Conservation (phyloP, 306 rosid genomes). For the Vachellia collinsii region DNA sequence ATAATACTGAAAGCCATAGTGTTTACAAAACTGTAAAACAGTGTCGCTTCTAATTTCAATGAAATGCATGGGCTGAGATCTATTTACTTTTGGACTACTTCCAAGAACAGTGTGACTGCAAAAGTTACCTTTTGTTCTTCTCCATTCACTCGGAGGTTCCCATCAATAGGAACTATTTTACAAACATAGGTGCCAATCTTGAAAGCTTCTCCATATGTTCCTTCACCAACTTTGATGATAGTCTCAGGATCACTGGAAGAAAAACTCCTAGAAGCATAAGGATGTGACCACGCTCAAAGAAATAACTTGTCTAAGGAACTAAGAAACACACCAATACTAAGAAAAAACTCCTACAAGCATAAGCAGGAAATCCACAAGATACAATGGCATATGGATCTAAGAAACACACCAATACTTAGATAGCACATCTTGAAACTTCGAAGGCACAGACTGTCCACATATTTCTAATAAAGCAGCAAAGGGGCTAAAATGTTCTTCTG, state of each 20-base stretch:
- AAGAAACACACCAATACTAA: slow-evolving; percentile 59
- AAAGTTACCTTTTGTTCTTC: slow-evolving; percentile 83
- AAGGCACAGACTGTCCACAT: slow-evolving; percentile 86
- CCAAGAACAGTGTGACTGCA: slow-evolving; percentile 21
- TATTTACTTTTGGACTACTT: slow-evolving; percentile 19
- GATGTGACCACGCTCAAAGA: slow-evolving; percentile 25
- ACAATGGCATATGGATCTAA: slow-evolving; percentile 29
- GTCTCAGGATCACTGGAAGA: slow-evolving; percentile 59
- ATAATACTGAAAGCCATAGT: not conserved
- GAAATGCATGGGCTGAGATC: not conserved
- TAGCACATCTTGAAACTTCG: slow-evolving; percentile 56
- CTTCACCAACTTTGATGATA: slow-evolving; percentile 84
- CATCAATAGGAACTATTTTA: slow-evolving; percentile 93
- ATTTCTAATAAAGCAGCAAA: slow-evolving; percentile 65
- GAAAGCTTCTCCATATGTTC: slow-evolving; percentile 96
- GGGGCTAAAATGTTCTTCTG: slow-evolving; percentile 53
- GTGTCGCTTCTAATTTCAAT: not conserved
- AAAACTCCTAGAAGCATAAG: slow-evolving; percentile 32
- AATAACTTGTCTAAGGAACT: slow-evolving; percentile 12
- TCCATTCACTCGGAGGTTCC: slow-evolving; percentile 80
- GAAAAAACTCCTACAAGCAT: slow-evolving; percentile 38
- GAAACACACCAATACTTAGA: slow-evolving; percentile 64
- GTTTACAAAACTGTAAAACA: not conserved
- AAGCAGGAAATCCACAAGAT: slow-evolving; percentile 25
- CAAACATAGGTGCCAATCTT: slow-evolving; percentile 76